Conservation (phyloP, 441 rosid genomes). For the Brassica hybrid region DNA sequence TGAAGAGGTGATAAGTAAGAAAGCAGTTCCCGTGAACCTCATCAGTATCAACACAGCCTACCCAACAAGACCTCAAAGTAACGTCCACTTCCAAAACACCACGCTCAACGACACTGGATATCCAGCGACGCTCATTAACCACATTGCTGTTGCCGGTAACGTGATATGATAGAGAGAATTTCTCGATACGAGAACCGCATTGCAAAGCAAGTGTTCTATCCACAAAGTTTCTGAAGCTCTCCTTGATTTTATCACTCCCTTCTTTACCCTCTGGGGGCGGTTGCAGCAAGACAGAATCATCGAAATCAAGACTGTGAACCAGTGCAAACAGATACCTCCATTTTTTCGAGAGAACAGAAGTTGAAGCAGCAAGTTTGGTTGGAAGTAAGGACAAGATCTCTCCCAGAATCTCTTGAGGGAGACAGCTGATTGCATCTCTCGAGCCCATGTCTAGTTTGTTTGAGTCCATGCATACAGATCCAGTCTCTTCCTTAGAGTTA, state of each 20-base stretch:
- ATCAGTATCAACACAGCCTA: too few species aligned
- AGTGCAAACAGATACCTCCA: slow-evolving; percentile 14
- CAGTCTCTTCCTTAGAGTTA: not conserved
- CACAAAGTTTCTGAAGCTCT: not conserved
- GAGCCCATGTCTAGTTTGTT: not conserved
- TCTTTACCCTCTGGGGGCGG: not conserved
- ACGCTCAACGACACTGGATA: too few species aligned
- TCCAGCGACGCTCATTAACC: too few species aligned
- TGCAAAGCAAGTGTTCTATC: slow-evolving; percentile 15
- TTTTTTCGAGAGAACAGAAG: slow-evolving; percentile 10
- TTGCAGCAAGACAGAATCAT: not conserved
- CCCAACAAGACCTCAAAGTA: too few species aligned
- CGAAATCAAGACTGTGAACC: not conserved
- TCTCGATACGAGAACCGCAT: not conserved
- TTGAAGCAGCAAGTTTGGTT: slow-evolving; percentile 23
- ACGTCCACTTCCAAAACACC: not conserved
- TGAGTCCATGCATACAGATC: not conserved
- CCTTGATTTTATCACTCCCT: not conserved
- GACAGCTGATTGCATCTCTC: slow-evolving; percentile 22
- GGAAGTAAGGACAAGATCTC: slow-evolving; percentile 19
- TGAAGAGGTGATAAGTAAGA: too few species aligned
- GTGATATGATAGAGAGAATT: not conserved
- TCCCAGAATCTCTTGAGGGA: slow-evolving; percentile 16
- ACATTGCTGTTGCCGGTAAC: not conserved
- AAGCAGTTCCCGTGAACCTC: too few species aligned